phyloP scores from a whole-genome alignment of 2,329 filamentous ascomycete genomes.

The Beauveria sp. region DNA sequence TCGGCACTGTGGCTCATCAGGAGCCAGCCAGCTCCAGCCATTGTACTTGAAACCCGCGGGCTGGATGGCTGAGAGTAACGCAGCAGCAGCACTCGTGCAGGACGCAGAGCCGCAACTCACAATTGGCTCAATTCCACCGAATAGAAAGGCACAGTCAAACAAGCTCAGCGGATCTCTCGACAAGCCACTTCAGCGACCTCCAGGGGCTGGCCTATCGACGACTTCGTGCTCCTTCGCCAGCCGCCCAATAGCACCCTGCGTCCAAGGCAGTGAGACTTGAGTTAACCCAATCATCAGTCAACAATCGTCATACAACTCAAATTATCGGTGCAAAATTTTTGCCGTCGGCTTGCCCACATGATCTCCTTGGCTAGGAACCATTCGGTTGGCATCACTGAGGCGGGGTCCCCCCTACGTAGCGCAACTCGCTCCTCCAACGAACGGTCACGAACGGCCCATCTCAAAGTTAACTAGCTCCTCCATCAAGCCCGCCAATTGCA shows the following conservation, averaged over 20 bases:
- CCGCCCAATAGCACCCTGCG: not conserved
- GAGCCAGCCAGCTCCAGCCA: no score
- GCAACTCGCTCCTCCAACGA: not conserved
- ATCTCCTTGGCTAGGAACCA: not conserved
- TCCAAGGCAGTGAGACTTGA: not conserved
- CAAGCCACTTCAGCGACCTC: not conserved
- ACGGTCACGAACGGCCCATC: not conserved
- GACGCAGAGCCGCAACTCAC: not conserved
- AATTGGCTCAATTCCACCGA: not conserved
- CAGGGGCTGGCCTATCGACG: not conserved
- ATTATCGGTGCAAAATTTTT: not conserved
- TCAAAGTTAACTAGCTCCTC: not conserved
- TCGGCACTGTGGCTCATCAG: no score
- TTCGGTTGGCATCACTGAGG: not conserved
- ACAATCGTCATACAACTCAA: not conserved
- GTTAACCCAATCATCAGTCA: not conserved
- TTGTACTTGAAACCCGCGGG: no score
- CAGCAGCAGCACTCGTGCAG: not conserved
- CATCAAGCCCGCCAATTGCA: not conserved
- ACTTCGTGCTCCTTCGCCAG: not conserved
- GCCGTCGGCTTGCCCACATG: not conserved
- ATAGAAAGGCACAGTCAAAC: not conserved
- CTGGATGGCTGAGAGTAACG: no score
- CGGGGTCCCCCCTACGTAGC: conserved; percentile 1
- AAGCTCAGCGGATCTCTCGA: not conserved